Evolutionary conservation across 2,329 filamentous ascomycete species (phyloP).

Genomic region (Huntiella abstrusa): DNA sequence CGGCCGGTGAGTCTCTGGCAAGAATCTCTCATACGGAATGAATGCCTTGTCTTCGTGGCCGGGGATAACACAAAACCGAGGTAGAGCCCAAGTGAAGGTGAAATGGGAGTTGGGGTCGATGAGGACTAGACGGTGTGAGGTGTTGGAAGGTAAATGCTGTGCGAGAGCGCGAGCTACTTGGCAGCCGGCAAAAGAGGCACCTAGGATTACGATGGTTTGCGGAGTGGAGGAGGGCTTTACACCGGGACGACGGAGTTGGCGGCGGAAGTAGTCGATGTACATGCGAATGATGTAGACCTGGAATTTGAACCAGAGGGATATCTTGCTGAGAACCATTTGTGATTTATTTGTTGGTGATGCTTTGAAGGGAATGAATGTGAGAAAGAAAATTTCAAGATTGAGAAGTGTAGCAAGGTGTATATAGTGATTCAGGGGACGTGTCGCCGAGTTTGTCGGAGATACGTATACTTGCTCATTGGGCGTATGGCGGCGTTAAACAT

Average conservation of each 20-base stretch:
- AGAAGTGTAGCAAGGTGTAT: too few species aligned
- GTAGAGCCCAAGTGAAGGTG: conserved; percentile 41
- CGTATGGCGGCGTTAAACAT: too few species aligned
- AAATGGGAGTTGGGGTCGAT: conserved; percentile 43
- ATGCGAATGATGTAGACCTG: conserved; percentile 15
- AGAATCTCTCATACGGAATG: conserved; percentile 33
- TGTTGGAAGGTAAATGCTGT: conserved; percentile 27
- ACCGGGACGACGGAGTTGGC: conserved; percentile 4
- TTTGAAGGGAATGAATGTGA: conserved; percentile 5
- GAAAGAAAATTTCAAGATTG: not conserved
- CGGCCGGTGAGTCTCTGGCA: conserved; percentile 12
- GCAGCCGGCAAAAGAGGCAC: conserved; percentile 38
- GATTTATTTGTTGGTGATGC: not conserved
- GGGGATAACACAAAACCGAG: conserved; percentile 36
- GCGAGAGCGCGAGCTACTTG: conserved; percentile 29
- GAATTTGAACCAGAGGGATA: conserved; percentile 16
- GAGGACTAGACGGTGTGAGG: conserved; percentile 31
- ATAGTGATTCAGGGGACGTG: too few species aligned
- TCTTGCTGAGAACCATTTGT: conserved; percentile 15
- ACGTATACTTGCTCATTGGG: too few species aligned
- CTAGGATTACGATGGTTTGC: conserved; percentile 34
- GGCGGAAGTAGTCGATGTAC: conserved; percentile 12
- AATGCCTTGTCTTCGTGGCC: conserved; percentile 38
- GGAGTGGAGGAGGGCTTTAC: conserved; percentile 13
- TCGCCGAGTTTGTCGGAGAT: too few species aligned